phyloP scores from a whole-genome alignment of 192 early-diverging fungal species.

The Coemansia sp. region DNA sequence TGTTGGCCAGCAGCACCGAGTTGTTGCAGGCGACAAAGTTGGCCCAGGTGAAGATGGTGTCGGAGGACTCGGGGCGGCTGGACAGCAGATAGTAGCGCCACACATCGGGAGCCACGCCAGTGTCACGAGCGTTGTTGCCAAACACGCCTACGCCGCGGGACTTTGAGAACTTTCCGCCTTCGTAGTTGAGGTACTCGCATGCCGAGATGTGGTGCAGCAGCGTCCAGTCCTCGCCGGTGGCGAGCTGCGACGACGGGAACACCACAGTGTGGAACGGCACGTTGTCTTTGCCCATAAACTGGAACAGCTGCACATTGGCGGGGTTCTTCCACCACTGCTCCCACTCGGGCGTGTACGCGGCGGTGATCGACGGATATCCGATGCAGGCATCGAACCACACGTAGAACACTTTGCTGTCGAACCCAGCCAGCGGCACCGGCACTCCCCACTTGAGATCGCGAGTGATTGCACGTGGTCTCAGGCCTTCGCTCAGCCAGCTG shows the following conservation, averaged over 20 bases:
- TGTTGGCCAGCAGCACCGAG: slow-evolving; percentile 88
- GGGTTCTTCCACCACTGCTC: slow-evolving; percentile 99
- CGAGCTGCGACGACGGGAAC: slow-evolving; percentile 88
- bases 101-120: slow-evolving; percentile 85
- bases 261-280: slow-evolving; percentile 98
- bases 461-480: slow-evolving; percentile 92
- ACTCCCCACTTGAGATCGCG: slow-evolving; percentile 99
- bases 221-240: slow-evolving; percentile 88
- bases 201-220: slow-evolving; percentile 88
- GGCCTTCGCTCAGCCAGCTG: slow-evolving; percentile 91
- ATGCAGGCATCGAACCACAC: slow-evolving; percentile 99
- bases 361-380: slow-evolving; percentile 97
- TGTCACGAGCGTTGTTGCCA: slow-evolving; percentile 90
- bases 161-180: slow-evolving; percentile 96
- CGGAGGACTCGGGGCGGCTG: slow-evolving; percentile 88
- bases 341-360: slow-evolving; percentile 92
- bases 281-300: slow-evolving; percentile 99
- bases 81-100: slow-evolving; percentile 97
- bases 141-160: slow-evolving; percentile 95
- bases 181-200: slow-evolving; percentile 97
- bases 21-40: slow-evolving; percentile 95
- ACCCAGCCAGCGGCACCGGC: slow-evolving; percentile 82
- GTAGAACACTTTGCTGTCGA: slow-evolving; percentile 94
- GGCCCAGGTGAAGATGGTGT: slow-evolving; percentile 91
- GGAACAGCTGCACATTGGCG: slow-evolving; percentile 90